Conservation (phyloP, 2,329 filamentous ascomycete species). For the Paecilomyces niveus region DNA sequence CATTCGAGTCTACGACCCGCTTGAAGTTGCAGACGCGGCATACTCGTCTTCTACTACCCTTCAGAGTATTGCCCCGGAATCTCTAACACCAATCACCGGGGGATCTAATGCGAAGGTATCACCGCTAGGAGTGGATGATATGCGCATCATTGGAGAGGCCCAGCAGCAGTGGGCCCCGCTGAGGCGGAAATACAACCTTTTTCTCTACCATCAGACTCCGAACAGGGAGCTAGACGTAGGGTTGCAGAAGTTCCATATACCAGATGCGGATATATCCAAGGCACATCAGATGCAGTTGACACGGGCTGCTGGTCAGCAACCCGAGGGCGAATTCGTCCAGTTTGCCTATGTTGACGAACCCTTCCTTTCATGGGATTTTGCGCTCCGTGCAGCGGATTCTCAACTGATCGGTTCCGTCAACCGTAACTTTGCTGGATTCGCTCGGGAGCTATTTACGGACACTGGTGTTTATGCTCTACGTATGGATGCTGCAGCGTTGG, state of each 20-base stretch:
- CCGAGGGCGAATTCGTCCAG: conserved; percentile 46
- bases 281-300: conserved; percentile 40
- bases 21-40: conserved; percentile 26
- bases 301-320: conserved; percentile 14
- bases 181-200: conserved; percentile 58
- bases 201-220: conserved; percentile 47
- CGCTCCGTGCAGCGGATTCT: conserved; percentile 44
- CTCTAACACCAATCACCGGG: conserved; percentile 31
- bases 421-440: conserved; percentile 57
- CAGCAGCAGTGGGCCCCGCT: conserved; percentile 59
- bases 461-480: conserved; percentile 58
- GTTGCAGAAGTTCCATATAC: conserved; percentile 34
- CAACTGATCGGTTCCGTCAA: conserved; percentile 55
- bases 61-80: conserved; percentile 37
- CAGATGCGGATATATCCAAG: conserved; percentile 42
- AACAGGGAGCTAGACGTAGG: conserved; percentile 26
- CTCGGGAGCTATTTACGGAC: conserved; percentile 58
- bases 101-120: conserved; percentile 47
- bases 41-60: conserved; percentile 36
- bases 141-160: conserved; percentile 57
- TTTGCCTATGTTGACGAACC: conserved; percentile 59
- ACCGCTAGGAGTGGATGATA: conserved; percentile 46
- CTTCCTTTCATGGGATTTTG: conserved; percentile 60
- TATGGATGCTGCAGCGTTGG: conserved; percentile 53
- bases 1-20: conserved; percentile 51